Evolutionary conservation across 352 stramenopile species (phyloP), one percentile per base, ranked within the genome.

Genomic region (Blastocystis sp.): DNA sequence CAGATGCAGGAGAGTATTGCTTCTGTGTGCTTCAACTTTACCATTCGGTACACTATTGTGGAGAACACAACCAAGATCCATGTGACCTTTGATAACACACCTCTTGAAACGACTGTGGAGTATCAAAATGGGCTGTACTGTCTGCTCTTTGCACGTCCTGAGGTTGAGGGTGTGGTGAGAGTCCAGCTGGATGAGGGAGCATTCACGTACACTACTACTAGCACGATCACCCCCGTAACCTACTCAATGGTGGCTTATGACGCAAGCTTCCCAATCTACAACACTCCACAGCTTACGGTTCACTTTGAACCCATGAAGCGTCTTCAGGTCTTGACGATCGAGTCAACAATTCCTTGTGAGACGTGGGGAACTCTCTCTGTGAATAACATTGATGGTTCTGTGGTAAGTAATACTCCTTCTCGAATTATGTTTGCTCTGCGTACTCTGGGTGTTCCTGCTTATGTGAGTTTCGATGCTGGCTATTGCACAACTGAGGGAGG

Each of bases 181-280:
- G 37, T 81, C 13, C 13, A n/a, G 9, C 34, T 81, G 70, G 70
- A 81, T 45, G 39, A 81, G 70, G 70, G 70, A 24, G 45, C 70
- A 6, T 64, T 81, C 45, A 20, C 43, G 18, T 63, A 30, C 13
- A 81, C 70, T 4, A 65, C 70, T 7, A 65, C 39, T 6, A 41
- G 20, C 11, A 81, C 70, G 9, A n/a, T n/a, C n/a, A 63, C 45
- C 37, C 45, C 70, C 54, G 20, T 45, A 3, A 50, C 41, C n/a
- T 81, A 62, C 30, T 26, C 63, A 2, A 62, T 18, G 24, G 45
- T 65, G 7, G 8, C 45, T n/a, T 81, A 65, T 53, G 65, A 20
- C 39, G 65, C 43, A 2, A 54, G n/a, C 37, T 24, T 63, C 6
- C 18, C 26, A 11, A 20, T 81, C 5, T 34, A 34, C 43, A 81